Percentiles rank a stretch among this genome's conserved stretches.
These are phyloP conservation scores for Aspergillus sp. DNA, from an alignment of 2,329 filamentous ascomycete species.

Conservation along the genomic window DNA sequence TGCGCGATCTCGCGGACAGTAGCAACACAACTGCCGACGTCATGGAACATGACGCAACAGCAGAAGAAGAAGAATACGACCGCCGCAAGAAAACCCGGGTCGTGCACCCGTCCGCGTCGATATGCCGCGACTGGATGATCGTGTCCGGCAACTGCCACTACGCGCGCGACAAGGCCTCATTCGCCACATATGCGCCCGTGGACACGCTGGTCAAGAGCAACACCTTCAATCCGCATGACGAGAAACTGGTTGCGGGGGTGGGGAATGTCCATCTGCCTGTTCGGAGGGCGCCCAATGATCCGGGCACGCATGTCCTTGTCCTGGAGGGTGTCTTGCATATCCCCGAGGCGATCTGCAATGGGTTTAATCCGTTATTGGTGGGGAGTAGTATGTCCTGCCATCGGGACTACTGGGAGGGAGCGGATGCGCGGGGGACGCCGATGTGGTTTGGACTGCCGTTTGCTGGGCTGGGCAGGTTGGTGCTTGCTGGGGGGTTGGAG, in stretches of 20 bases:
- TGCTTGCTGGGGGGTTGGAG: conserved; percentile 11
- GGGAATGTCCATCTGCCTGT: conserved; percentile 34
- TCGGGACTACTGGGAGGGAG: conserved; percentile 22
- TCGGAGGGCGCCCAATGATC: conserved; percentile 18
- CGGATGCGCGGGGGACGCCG: conserved; percentile 13
- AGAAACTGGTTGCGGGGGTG: conserved; percentile 30
- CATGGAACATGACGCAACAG: neutral
- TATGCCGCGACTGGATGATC: conserved; percentile 38
- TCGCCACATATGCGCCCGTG: conserved; percentile 31
- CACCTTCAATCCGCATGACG: conserved; percentile 24
- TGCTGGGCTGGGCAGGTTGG: conserved; percentile 20
- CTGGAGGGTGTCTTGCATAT: conserved; percentile 37
- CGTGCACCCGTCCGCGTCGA: conserved; percentile 32
- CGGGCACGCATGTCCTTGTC: conserved; percentile 23
- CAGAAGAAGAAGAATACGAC: neutral
- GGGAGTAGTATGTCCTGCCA: conserved; percentile 26
- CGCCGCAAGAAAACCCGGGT: conserved; percentile 13
- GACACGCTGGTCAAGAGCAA: conserved; percentile 19
- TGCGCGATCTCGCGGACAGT: neutral
- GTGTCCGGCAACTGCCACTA: conserved; percentile 32
- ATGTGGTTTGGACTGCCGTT: conserved; percentile 22
- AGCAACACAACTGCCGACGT: neutral
- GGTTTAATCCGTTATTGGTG: conserved; percentile 25
- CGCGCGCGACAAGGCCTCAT: conserved; percentile 31
- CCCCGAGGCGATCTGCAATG: conserved; percentile 36